Evolutionary conservation across 2,329 filamentous ascomycete genomes (phyloP), one percentile per base, ranked within the genome.

Genomic region (Cercospora berteroae): DNA sequence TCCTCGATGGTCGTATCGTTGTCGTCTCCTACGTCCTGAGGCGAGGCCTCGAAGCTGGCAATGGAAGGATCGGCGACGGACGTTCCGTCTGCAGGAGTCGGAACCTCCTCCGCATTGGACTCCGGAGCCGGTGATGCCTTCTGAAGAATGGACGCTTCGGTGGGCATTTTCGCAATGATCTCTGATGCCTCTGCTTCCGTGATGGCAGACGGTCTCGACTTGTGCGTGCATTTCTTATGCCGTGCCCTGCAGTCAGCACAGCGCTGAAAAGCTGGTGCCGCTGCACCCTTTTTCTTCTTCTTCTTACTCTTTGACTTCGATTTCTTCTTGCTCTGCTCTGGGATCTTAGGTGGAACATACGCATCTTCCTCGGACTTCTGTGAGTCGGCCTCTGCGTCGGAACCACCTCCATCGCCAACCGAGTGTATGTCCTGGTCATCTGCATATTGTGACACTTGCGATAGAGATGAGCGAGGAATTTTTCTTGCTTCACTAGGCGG

Each of bases 181-280:
- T 60, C 31, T 42, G 57, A 39, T 39, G 33, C 18, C 31, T 39
- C 33, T 13, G 13, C 16, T 27, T 42, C 31, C 1, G 33, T 18
- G 2, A 31, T 20, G n/a, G 25, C 18, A 29, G 23, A 20, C 25
- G 61, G 33, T 5, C 13, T 36, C 4, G 50, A 23, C 6, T 56
- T 56, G 56, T 64, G 61, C 5, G 6, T 44, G 33, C 61, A 64
- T 18, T 58, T 64, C 52, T 58, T 64, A 6, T 64, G 50, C 2
- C 33, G 31, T 12, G 55, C 39, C 23, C 33, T 64, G n/a, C 61
- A 64, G 39, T 36, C 31, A 6, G 31, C 31, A 36, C 61, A 64
- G 7, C 61, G 60, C 18, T 50, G 44, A 42, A 55, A 33, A 4
- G 33, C n/a, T 16, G 9, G 29, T 9, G 50, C 31, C 42, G 48